Percentiles rank a stretch among this genome's conserved stretches.
Evolutionary conservation across 2,329 filamentous ascomycete genomes (phyloP).

Genomic region (Phoma sp.): DNA sequence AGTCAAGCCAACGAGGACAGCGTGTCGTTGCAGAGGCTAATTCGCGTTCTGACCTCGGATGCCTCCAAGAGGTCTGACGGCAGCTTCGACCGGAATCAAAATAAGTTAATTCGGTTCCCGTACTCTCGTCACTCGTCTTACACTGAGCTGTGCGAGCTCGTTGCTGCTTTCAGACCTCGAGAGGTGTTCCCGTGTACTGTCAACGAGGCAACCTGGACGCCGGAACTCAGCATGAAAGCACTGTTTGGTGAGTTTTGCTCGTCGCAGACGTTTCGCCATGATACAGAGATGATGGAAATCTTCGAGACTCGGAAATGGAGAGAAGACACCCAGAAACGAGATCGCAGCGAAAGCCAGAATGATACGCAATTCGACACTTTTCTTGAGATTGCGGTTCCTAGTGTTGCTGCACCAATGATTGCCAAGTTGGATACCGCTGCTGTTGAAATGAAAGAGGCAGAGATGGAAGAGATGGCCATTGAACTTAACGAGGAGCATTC

Average conservation of each 20-base stretch:
- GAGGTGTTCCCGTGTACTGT: conserved; percentile 84
- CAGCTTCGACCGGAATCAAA: conserved; percentile 2
- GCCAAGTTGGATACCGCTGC: neutral
- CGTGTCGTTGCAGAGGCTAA: conserved; percentile 40
- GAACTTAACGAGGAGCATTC: neutral
- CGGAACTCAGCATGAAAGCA: conserved; percentile 65
- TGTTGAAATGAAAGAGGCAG: neutral
- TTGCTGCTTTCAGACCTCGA: conserved; percentile 70
- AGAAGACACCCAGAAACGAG: conserved; percentile 17
- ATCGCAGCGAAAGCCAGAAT: conserved; percentile 18
- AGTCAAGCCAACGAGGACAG: conserved; percentile 28
- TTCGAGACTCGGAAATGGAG: conserved; percentile 22
- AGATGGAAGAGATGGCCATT: neutral
- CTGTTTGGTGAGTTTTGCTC: conserved; percentile 77
- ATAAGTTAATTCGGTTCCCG: conserved; percentile 65
- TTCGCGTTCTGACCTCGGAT: conserved; percentile 36
- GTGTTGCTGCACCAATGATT: neutral
- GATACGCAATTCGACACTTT: conserved; percentile 19
- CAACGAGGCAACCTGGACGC: conserved; percentile 66
- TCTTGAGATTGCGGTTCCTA: neutral
- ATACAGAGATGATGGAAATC: conserved; percentile 62
- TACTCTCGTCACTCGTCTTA: conserved; percentile 93
- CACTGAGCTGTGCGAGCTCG: conserved; percentile 73
- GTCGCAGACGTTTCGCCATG: conserved; percentile 66
- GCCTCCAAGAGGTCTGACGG: conserved; percentile 7